phyloP scores from a whole-genome alignment of 306 rosid species.

The Lotus japonicus region DNA sequence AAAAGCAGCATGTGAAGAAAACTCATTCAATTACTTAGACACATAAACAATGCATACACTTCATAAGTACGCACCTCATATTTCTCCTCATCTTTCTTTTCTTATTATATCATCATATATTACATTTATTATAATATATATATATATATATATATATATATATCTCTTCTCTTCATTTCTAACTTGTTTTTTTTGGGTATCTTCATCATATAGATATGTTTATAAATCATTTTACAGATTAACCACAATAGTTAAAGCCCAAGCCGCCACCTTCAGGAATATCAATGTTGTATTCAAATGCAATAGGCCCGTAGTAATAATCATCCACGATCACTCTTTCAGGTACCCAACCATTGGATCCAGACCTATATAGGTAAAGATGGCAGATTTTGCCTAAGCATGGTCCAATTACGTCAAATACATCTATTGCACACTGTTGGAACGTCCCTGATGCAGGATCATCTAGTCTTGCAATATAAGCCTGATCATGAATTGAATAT shows the following conservation, averaged over 20 bases:
- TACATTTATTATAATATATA: too few relatives aligned
- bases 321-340: conserved; percentile 41
- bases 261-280: conserved; percentile 39
- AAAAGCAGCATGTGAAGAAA: too few relatives aligned
- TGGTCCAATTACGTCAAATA: conserved; percentile 35
- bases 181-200: too few relatives aligned
- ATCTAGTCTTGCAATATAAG: conserved; percentile 45
- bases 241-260: conserved; percentile 31
- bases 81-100: too few relatives aligned
- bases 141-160: too few relatives aligned
- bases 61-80: too few relatives aligned
- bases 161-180: too few relatives aligned
- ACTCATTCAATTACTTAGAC: too few relatives aligned
- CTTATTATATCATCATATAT: too few relatives aligned
- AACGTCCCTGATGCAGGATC: conserved; percentile 38
- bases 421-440: conserved; percentile 38
- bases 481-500: conserved; percentile 19
- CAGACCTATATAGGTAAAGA: conserved; percentile 44
- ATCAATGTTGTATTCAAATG: conserved; percentile 27
- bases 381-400: conserved; percentile 46
- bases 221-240: too few relatives aligned
- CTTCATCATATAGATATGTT: too few relatives aligned
- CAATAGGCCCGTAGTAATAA: conserved; percentile 6
- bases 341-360: conserved; percentile 62
- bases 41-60: too few relatives aligned